These are phyloP conservation scores for Hysterium pulicare DNA, from an alignment of 2,329 filamentous ascomycete species.

Conservation along the genomic window DNA sequence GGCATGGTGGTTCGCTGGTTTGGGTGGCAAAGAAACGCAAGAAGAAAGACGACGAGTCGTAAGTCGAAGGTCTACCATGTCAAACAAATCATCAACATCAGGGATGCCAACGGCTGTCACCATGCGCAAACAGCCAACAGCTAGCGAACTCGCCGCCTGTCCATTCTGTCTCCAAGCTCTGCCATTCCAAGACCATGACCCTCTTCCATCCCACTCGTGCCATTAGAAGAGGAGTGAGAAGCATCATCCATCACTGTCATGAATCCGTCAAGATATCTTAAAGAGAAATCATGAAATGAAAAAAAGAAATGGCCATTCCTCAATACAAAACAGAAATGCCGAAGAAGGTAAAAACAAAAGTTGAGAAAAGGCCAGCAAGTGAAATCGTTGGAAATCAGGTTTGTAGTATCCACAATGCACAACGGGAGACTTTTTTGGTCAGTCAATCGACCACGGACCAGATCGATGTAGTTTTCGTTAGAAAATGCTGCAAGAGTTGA, in stretches of 20 bases:
- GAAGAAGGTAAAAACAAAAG: background rate
- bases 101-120: background rate
- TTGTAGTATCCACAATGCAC: background rate
- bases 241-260: slow-evolving; percentile 2
- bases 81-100: background rate
- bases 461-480: background rate
- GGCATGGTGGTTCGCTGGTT: background rate
- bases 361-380: background rate
- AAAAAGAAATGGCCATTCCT: background rate
- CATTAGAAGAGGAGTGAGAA: background rate
- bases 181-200: too few relatives aligned
- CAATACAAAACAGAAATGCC: background rate
- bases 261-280: slow-evolving; percentile 2
- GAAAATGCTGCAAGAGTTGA: background rate
- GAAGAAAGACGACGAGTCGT: too few relatives aligned
- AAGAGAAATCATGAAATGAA: background rate
- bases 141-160: too few relatives aligned
- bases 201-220: background rate
- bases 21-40: too few relatives aligned
- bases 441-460: background rate
- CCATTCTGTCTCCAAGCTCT: too few relatives aligned
- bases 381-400: background rate
- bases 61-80: too few relatives aligned
- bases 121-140: too few relatives aligned
- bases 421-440: slow-evolving; percentile 1